These are phyloP conservation scores for Calonectria henricotiae DNA, from an alignment of 2,329 filamentous ascomycete species.

Conservation along the genomic window DNA sequence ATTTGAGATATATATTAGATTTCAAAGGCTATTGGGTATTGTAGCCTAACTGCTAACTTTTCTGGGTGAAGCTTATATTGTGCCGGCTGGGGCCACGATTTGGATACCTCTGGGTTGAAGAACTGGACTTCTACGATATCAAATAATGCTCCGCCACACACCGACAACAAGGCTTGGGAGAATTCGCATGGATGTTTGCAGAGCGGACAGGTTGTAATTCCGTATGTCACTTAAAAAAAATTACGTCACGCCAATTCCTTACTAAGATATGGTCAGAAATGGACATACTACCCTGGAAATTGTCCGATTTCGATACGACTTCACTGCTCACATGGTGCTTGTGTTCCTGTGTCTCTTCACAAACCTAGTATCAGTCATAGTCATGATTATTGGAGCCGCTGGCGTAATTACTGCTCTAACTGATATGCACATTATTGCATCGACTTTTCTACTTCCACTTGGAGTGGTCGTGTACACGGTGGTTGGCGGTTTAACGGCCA, in stretches of 20 bases:
- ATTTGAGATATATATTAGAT: too few species aligned
- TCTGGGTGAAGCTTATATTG: too few species aligned
- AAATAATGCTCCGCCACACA: background rate
- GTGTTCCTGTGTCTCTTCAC: slow-evolving; percentile 34
- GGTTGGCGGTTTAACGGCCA: slow-evolving; percentile 83
- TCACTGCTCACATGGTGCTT: slow-evolving; percentile 34
- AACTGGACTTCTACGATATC: too few species aligned
- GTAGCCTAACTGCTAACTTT: too few species aligned
- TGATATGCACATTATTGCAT: slow-evolving; percentile 35
- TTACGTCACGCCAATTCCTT: background rate
- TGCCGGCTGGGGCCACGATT: too few species aligned
- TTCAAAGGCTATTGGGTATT: too few species aligned
- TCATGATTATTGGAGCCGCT: slow-evolving; percentile 37
- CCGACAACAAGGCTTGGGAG: background rate
- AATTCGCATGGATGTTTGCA: background rate
- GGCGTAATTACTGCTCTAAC: slow-evolving; percentile 36
- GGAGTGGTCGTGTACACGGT: slow-evolving; percentile 78
- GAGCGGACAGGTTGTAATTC: background rate
- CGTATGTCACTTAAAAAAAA: background rate
- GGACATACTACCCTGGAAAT: slow-evolving; percentile 35
- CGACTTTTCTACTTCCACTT: slow-evolving; percentile 27
- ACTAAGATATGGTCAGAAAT: slow-evolving; percentile 2
- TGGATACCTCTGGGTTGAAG: too few species aligned
- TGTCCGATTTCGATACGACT: slow-evolving; percentile 34
- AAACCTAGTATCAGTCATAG: slow-evolving; percentile 29